Percentiles rank a stretch among this genome's conserved stretches.
Evolutionary conservation across 2,329 filamentous ascomycete species (phyloP).

Genomic region (Amesomyces nigricolor): DNA sequence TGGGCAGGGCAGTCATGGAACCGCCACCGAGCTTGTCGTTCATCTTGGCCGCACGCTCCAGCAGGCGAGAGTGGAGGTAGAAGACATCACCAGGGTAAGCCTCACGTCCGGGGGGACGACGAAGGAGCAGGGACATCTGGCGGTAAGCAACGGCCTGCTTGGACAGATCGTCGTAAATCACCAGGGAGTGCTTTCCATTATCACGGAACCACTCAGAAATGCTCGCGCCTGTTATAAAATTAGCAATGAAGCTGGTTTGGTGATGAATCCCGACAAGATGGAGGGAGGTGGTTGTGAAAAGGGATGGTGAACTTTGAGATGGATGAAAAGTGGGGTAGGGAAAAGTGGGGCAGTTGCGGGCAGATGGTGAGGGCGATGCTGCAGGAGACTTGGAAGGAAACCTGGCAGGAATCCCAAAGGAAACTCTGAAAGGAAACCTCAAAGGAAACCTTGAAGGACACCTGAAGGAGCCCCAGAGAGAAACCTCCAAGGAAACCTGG

Average conservation of each 20-base stretch:
- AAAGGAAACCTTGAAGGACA: no score
- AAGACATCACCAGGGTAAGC: constrained; percentile 99
- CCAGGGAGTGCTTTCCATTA: constrained; percentile 78
- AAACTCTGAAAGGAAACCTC: no score
- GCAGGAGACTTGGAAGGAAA: no score
- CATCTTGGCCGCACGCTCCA: constrained; percentile 99
- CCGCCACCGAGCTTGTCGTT: constrained; percentile 91
- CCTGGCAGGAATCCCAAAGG: no score
- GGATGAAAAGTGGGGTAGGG: no score
- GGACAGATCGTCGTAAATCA: constrained; percentile 91
- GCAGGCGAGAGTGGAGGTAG: constrained; percentile 98
- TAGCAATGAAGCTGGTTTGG: not conserved
- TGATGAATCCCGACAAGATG: not conserved
- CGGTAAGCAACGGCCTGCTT: constrained; percentile 98
- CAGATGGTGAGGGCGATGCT: no score
- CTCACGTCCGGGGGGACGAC: constrained; percentile 97
- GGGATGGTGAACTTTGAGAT: no score
- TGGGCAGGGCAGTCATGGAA: constrained; percentile 91
- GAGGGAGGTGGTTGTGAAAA: not conserved
- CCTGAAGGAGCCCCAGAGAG: no score
- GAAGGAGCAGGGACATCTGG: constrained; percentile 97
- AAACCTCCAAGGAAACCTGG: not conserved
- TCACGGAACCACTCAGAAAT: constrained; percentile 70
- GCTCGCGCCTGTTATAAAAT: constrained; percentile 4
- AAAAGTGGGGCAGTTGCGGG: no score